Evolutionary conservation across 345 rosid species (phyloP).

Genomic region (Xanthoceras sorbifolium): DNA sequence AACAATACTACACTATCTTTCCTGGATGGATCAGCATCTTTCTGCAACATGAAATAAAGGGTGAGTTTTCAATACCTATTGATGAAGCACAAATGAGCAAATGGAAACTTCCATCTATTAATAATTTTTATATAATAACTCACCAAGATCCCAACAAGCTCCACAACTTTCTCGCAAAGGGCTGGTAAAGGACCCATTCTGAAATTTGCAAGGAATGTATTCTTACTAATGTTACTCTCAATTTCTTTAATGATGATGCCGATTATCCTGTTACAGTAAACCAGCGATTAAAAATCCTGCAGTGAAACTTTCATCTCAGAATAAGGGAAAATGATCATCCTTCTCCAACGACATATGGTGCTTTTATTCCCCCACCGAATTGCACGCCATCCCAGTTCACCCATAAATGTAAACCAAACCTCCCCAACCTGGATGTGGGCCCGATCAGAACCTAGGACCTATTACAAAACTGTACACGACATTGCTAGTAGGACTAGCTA

Average conservation of each 20-base stretch:
- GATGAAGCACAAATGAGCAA: constrained; percentile 5
- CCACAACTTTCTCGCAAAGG: constrained; percentile 79
- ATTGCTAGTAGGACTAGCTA: neutral
- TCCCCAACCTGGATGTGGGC: neutral
- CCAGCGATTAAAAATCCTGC: constrained; percentile 7
- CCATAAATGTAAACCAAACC: neutral
- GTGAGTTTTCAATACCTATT: neutral
- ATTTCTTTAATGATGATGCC: constrained; percentile 87
- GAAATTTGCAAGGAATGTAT: constrained; percentile 80
- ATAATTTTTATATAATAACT: constrained; percentile 31
- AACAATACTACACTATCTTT: constrained; percentile 73
- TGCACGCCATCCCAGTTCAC: too few species aligned
- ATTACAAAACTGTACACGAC: neutral
- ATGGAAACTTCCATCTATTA: constrained; percentile 4
- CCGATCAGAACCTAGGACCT: neutral
- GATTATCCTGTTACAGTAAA: constrained; percentile 63
- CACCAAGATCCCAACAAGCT: constrained; percentile 89
- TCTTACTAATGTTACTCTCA: constrained; percentile 83
- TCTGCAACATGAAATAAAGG: constrained; percentile 51
- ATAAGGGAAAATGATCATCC: neutral
- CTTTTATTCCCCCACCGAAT: neutral
- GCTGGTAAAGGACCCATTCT: constrained; percentile 79
- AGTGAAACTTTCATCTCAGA: neutral
- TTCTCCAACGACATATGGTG: neutral
- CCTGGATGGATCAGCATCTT: constrained; percentile 78